These are phyloP conservation scores for Pseudopyricularia javanii DNA, from an alignment of 2,329 filamentous ascomycete species.

Conservation along the genomic window DNA sequence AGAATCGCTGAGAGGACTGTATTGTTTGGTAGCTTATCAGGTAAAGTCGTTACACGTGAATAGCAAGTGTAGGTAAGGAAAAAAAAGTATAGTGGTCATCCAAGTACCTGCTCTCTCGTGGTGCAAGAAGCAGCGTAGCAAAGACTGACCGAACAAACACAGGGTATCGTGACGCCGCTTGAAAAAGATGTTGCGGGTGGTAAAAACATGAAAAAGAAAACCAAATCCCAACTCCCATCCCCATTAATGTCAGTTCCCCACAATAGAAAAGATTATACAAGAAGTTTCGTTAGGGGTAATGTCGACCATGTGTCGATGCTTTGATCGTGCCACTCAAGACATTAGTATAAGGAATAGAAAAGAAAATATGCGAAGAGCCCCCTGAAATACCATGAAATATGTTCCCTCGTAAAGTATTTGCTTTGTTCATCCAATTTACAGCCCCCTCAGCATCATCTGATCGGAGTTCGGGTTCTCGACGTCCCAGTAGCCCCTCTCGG, in stretches of 20 bases:
- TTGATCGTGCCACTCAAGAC: too few species aligned
- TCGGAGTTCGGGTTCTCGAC: constrained; percentile 57
- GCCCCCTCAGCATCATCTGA: constrained; percentile 17
- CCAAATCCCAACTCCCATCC: background rate
- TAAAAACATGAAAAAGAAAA: background rate
- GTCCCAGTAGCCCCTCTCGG: constrained; percentile 80
- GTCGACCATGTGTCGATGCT: too few species aligned
- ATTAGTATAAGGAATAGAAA: background rate
- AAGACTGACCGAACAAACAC: constrained; percentile 6
- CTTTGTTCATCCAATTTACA: too few species aligned
- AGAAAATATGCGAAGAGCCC: too few species aligned
- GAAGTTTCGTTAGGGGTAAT: background rate
- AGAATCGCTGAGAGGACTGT: background rate
- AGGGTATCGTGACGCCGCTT: constrained; percentile 13
- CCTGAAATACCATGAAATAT: too few species aligned
- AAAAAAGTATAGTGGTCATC: background rate
- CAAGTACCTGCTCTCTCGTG: background rate
- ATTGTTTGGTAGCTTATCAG: background rate
- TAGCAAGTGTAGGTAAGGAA: too few species aligned
- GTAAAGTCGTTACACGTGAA: background rate
- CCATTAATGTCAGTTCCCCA: constrained; percentile 1
- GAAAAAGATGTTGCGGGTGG: background rate
- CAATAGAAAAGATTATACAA: background rate
- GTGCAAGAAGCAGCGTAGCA: background rate
- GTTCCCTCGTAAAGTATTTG: too few species aligned